These are phyloP conservation scores for Pulicaria dysenterica DNA, from an alignment of 129 eudicot species.

Conservation along the genomic window DNA sequence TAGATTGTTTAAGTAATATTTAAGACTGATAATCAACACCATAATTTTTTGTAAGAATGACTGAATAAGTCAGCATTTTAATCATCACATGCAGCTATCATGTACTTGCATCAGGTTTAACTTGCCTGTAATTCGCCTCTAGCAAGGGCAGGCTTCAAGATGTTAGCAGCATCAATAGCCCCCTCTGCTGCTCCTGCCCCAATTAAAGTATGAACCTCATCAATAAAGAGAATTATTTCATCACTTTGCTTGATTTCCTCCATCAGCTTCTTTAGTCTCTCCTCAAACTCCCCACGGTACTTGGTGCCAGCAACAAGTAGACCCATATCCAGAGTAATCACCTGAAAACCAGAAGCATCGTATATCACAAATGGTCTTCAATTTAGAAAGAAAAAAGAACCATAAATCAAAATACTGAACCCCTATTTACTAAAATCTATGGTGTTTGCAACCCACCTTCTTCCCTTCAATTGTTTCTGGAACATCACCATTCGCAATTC, in stretches of 20 bases:
- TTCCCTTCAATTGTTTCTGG: slow-evolving; percentile 95
- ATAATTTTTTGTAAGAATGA: not conserved
- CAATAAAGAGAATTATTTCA: slow-evolving; percentile 84
- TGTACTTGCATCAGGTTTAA: slow-evolving; percentile 13
- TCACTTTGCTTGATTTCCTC: slow-evolving; percentile 92
- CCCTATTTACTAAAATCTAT: not conserved
- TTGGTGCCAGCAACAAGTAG: slow-evolving; percentile 89
- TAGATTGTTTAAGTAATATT: not conserved
- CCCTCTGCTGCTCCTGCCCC: slow-evolving; percentile 73
- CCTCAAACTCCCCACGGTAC: slow-evolving; percentile 94
- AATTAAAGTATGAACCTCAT: slow-evolving; percentile 90
- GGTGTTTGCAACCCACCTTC: slow-evolving; percentile 48
- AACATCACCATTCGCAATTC: slow-evolving; percentile 89
- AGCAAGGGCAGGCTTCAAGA: slow-evolving; percentile 89
- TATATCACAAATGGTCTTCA: not conserved
- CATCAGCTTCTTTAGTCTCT: slow-evolving; percentile 87
- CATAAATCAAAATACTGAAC: not conserved
- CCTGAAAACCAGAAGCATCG: slow-evolving; percentile 48
- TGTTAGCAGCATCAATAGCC: slow-evolving; percentile 80
- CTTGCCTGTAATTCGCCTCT: slow-evolving; percentile 92
- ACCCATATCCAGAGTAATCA: slow-evolving; percentile 49
- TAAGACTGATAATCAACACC: not conserved
- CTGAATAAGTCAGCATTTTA: not conserved
- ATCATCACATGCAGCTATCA: slow-evolving; percentile 12
- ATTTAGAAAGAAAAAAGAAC: not conserved